phyloP scores from a whole-genome alignment of 768 basidiomycete species.

The Pisolithus sp. region DNA sequence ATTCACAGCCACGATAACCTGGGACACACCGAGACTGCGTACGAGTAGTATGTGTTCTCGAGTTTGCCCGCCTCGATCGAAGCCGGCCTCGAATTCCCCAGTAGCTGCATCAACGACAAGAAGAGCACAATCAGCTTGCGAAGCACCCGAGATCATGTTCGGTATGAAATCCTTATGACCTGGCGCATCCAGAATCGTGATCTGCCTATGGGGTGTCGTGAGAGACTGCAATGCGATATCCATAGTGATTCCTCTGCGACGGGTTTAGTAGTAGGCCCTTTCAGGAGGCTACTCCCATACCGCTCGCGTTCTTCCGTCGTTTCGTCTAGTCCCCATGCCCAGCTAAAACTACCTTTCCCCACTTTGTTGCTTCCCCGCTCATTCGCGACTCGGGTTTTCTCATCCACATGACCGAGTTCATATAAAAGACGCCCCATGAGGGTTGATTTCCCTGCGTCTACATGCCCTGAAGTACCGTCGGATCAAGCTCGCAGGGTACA shows the following conservation, averaged over 20 bases:
- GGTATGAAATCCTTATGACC: constrained; percentile 98
- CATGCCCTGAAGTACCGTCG: constrained; percentile 62
- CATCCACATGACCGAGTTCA: constrained; percentile 82
- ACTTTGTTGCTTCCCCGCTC: constrained; percentile 84
- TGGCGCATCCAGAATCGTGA: constrained; percentile 95
- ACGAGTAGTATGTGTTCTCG: constrained; percentile 90
- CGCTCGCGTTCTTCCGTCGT: constrained; percentile 88
- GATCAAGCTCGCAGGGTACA: constrained; percentile 1
- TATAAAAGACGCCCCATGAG: constrained; percentile 93
- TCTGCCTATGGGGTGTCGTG: constrained; percentile 63
- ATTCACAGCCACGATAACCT: constrained; percentile 89
- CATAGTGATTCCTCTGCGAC: constrained; percentile 88
- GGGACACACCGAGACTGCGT: constrained; percentile 84
- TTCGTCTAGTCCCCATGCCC: constrained; percentile 97
- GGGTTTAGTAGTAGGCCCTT: constrained; percentile 3
- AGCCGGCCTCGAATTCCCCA: constrained; percentile 95
- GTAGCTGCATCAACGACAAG: constrained; percentile 86
- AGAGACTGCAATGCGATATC: constrained; percentile 86
- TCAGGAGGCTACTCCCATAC: constrained; percentile 35
- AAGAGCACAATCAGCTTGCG: constrained; percentile 92
- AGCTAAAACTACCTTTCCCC: constrained; percentile 93
- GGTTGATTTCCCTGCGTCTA: constrained; percentile 98
- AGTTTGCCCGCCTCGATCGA: constrained; percentile 91
- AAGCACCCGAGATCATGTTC: constrained; percentile 98
- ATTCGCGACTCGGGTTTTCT: constrained; percentile 77